phyloP scores from a whole-genome alignment of 2,329 filamentous ascomycete genomes.

The Talaromyces sp. region DNA sequence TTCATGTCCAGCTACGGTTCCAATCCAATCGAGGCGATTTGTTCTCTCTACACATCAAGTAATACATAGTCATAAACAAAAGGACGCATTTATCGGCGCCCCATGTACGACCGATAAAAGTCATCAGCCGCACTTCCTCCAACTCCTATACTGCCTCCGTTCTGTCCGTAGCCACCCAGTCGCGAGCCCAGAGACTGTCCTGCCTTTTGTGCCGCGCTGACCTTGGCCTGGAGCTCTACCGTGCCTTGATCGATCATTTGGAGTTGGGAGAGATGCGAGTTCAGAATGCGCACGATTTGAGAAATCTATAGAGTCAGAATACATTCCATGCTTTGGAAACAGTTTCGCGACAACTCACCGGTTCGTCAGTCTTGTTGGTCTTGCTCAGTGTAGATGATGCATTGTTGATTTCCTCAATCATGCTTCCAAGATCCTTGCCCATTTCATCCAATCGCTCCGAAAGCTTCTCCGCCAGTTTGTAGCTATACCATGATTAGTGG shows the following conservation, averaged over 20 bases:
- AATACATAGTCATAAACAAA: background rate
- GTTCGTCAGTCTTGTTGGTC: constrained; percentile 81
- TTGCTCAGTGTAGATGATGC: constrained; percentile 87
- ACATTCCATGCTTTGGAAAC: background rate
- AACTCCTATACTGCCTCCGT: constrained; percentile 39
- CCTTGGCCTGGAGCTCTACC: constrained; percentile 74
- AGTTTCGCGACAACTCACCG: constrained; percentile 56
- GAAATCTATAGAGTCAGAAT: constrained; percentile 59
- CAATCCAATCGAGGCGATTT: background rate
- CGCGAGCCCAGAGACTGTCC: constrained; percentile 53
- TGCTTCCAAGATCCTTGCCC: constrained; percentile 85
- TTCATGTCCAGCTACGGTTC: background rate
- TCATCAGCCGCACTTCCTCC: constrained; percentile 70
- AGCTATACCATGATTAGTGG: constrained; percentile 37
- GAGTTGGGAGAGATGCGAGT: constrained; percentile 84
- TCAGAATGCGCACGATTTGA: constrained; percentile 92
- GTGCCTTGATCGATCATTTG: constrained; percentile 91
- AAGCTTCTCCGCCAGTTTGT: constrained; percentile 91
- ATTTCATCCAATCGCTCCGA: constrained; percentile 89
- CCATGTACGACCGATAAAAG: constrained; percentile 87
- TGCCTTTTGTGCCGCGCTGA: constrained; percentile 75
- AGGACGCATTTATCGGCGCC: constrained; percentile 41
- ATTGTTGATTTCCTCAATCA: constrained; percentile 97
- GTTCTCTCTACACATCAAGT: background rate
- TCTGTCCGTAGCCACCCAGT: constrained; percentile 34